Conservation (phyloP, 441 rosid genomes). For the Pelargonium australe region DNA sequence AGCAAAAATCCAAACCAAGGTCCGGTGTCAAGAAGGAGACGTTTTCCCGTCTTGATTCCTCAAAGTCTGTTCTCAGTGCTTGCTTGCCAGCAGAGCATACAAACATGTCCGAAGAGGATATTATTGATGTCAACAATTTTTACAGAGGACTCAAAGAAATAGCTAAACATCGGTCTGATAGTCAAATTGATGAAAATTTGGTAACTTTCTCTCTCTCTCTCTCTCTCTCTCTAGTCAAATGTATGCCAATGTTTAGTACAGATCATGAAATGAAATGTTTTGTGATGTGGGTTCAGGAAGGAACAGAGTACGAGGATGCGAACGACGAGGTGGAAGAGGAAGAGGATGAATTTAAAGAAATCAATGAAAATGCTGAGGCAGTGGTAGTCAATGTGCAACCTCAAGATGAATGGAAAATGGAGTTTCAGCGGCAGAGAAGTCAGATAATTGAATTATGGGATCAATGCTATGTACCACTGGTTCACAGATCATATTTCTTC, state of each 20-base stretch:
- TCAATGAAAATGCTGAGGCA: conserved; percentile 55
- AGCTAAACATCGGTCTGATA: conserved; percentile 28
- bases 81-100: conserved; percentile 3
- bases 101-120: conserved; percentile 32
- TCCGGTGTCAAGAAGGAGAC: conserved; percentile 12
- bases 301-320: conserved; percentile 3
- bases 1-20: conserved; percentile 19
- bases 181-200: conserved; percentile 33
- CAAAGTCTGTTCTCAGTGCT: conserved; percentile 19
- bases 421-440: conserved; percentile 53
- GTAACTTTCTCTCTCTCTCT: conserved; percentile 51
- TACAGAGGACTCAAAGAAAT: conserved; percentile 28
- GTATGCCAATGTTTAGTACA: background rate
- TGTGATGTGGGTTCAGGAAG: background rate
- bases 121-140: conserved; percentile 21
- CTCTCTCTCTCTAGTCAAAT: conserved; percentile 44
- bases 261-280: background rate
- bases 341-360: conserved; percentile 35
- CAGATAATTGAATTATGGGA: conserved; percentile 83
- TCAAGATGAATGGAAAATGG: conserved; percentile 45
- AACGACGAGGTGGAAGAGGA: conserved; percentile 7
- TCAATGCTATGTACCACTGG: conserved; percentile 63
- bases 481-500: conserved; percentile 83
- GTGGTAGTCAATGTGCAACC: conserved; percentile 52
- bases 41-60: background rate